Percentiles rank a stretch among this genome's conserved stretches.
phyloP scores from a whole-genome alignment of 1,284 basidiomycete genomes.

The Pseudozyma sp. region DNA sequence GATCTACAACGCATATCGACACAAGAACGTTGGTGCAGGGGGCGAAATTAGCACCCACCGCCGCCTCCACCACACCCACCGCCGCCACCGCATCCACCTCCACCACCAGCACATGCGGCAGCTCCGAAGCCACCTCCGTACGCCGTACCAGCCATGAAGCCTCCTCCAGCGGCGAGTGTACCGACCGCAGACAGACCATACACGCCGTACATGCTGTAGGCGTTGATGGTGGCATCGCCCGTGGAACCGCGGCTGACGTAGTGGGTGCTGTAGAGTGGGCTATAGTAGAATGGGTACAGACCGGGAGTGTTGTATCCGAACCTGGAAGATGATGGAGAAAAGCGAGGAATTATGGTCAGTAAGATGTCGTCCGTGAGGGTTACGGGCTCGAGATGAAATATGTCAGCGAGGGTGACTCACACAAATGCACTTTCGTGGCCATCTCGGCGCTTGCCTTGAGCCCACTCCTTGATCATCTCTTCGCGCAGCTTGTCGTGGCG shows the following conservation, averaged over 20 bases:
- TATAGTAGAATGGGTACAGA: conserved; percentile 46
- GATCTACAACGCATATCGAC: not conserved
- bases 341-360: not conserved
- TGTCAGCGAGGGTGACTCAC: conserved; percentile 16
- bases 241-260: conserved; percentile 29
- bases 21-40: no score
- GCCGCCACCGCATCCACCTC: conserved; percentile 14
- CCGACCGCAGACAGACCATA: conserved; percentile 35
- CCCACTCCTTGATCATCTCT: conserved; percentile 38
- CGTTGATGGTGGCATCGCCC: conserved; percentile 27
- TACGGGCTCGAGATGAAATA: not conserved
- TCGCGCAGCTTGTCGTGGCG: conserved; percentile 35
- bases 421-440: conserved; percentile 48
- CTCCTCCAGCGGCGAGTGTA: conserved; percentile 15
- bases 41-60: conserved; percentile 23
- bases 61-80: conserved; percentile 15
- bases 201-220: conserved; percentile 32
- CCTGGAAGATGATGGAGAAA: conserved; percentile 7
- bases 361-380: not conserved
- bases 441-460: conserved; percentile 41
- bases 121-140: conserved; percentile 11
- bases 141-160: conserved; percentile 10
- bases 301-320: conserved; percentile 45
- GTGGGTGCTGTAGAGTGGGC: conserved; percentile 24
- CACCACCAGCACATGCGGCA: conserved; percentile 14